Percentiles rank a stretch among this genome's conserved stretches.
Evolutionary conservation across 306 rosid species (phyloP).

Genomic region (Rosa persica): DNA sequence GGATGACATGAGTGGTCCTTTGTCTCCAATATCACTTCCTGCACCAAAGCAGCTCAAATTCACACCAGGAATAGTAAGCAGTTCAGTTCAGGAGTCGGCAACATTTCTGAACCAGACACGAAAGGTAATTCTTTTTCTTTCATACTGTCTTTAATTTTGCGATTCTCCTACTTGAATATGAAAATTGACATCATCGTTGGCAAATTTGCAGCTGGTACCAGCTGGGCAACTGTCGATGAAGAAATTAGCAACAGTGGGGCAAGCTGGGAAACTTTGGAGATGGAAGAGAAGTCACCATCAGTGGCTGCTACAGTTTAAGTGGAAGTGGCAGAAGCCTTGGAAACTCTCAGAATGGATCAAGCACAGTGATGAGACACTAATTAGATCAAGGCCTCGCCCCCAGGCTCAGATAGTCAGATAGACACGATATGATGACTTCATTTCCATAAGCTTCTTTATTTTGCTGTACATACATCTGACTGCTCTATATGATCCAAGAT

Average conservation of each 20-base stretch:
- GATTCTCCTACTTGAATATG: constrained; percentile 20
- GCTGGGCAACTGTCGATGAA: constrained; percentile 65
- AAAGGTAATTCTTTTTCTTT: constrained; percentile 42
- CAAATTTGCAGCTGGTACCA: constrained; percentile 58
- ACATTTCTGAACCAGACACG: constrained; percentile 52
- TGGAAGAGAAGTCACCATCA: constrained; percentile 96
- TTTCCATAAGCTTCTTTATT: constrained; percentile 4
- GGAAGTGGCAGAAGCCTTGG: constrained; percentile 98
- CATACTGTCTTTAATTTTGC: constrained; percentile 6
- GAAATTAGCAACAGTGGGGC: constrained; percentile 69
- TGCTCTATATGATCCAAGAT: constrained; percentile 22
- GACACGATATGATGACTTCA: constrained; percentile 39
- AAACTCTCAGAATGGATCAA: constrained; percentile 91
- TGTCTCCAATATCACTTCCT: constrained; percentile 69
- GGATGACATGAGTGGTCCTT: constrained; percentile 63
- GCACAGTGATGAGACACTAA: constrained; percentile 82
- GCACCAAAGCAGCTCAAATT: constrained; percentile 84
- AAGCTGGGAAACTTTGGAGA: constrained; percentile 79
- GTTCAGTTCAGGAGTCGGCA: constrained; percentile 46
- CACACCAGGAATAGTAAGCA: constrained; percentile 75
- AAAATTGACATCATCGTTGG: constrained; percentile 25
- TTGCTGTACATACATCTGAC: constrained; percentile 26
- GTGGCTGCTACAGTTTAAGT: constrained; percentile 86
- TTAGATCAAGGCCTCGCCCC: constrained; percentile 62
- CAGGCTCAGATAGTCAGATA: constrained; percentile 44